These are phyloP conservation scores for Pelargonium nanum DNA, from an alignment of 345 rosid species.

Conservation along the genomic window DNA sequence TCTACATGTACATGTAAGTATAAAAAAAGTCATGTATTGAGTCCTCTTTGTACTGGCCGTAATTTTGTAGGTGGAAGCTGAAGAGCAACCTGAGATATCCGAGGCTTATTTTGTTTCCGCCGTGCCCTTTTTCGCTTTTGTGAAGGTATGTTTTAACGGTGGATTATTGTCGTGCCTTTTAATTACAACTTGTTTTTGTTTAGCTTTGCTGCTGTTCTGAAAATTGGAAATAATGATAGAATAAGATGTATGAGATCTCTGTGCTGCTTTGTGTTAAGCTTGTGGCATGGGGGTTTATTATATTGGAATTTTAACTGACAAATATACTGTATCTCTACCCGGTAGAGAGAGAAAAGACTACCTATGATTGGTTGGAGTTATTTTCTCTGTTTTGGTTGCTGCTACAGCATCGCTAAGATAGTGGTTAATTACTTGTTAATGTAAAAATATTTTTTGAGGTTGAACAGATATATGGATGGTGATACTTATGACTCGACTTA, in stretches of 20 bases:
- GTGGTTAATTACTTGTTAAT: no score
- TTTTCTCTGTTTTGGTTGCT: no score
- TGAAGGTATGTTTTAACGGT: conserved; percentile 42
- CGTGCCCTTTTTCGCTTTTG: conserved; percentile 76
- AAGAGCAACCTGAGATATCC: conserved; percentile 86
- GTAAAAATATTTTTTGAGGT: no score
- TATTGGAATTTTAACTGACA: background rate
- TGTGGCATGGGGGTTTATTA: background rate
- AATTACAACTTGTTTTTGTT: background rate
- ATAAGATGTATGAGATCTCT: background rate
- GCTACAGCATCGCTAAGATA: no score
- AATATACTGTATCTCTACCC: background rate
- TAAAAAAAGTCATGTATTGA: background rate
- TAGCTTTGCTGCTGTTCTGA: background rate
- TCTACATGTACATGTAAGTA: background rate
- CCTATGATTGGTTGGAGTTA: no score
- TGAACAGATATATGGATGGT: no score
- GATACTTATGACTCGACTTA: no score
- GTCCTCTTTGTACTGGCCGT: conserved; percentile 4
- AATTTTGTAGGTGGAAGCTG: conserved; percentile 76
- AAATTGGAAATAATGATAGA: background rate
- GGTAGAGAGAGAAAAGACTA: background rate
- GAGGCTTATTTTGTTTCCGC: conserved; percentile 78
- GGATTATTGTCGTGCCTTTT: background rate
- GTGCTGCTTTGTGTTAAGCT: background rate